Evolutionary conservation across 2,329 filamentous ascomycete genomes (phyloP), one percentile per base, ranked within the genome.

Genomic region (Diaporthe eres): DNA sequence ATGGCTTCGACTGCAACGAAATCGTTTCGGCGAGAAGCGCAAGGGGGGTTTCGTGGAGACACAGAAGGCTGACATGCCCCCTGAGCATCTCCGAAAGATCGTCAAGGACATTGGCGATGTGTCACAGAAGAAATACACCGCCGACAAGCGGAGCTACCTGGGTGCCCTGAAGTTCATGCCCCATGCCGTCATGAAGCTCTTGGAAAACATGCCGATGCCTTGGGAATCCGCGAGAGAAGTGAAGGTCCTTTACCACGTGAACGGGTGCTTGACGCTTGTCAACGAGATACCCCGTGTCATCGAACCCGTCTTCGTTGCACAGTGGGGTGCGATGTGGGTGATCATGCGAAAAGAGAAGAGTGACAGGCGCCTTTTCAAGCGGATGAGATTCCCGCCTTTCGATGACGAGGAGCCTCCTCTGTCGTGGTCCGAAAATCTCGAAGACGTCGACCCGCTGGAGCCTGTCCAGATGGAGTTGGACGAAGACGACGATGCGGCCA

Each of bases 141-240:
- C 94, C 82, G 97, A 99, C 87, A 99, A 99, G 90, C 92, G 97
- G 80, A 98, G 96, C 85, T 99, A 99, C 84, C 90, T 99, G 65
- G 97, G 97, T 78, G 97, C 97, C 47, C 87, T 99, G 78, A 99
- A 99, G 86, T 99, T 98, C 87, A 99, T 99, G 97, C 97, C 97
- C 1, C 97, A 99, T 83, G 97, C 97, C 8, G 97, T 99, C 15
- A 87, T 99, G 86, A 99, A 99, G 88, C 90, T 99, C 34, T 85
- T 99, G 74, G 97, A 99, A 87, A 99, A 99, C 81, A 99, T 99
- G 97, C 97, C 97, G 5, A 99, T 99, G 97, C 97, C 97, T 0
- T 99, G 97, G 97, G 97, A 99, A 86, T 97, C 95, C 75, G 92
- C 95, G 37, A 92, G 96, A 78, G 97, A 99, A 82, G 97, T 99